Base-by-base conservation (phyloP, 768 basidiomycete genomes). In the Cyathus striatus region DNA sequence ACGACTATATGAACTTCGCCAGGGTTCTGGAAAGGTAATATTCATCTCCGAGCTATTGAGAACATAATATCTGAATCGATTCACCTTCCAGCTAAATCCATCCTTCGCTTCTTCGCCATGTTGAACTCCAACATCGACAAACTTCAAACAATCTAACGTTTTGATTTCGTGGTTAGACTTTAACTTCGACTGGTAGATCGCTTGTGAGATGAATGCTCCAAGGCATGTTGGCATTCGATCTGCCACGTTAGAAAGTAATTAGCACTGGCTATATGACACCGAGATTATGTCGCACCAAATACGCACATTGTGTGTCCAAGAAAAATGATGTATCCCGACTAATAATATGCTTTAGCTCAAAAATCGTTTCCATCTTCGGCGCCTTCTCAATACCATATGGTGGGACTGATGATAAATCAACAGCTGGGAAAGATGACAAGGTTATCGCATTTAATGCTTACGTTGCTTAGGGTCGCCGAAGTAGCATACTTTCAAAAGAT, bases 391-490 rank as follows among this genome's bases (percentile, higher is more conserved):
- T 49, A 3, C 76, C 76, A 55, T 63, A 75, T 0, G 78, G 78
- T 2, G 78, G 73, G 3, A 79, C 78, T 80, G 43, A 7, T 6
- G 9, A n/a, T n/a, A 34, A 20, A 30, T 13, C 13, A 4, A 38
- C 16, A 37, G 43, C 34, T 4, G 14, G 18, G 13, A 41, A 27
- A 20, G 7, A 6, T 34, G 9, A 21, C 22, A 14, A 30, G 22
- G 17, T 24, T 14, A 17, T 27, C 22, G 35, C 25, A 41, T 51
- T 51, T 5, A 47, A 32, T 32, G 30, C 71, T 37, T 55, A 75
- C 78, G 58, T 58, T 79, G 78, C 34, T 69, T 65, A 1, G 74
- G 74, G 54, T 79, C 77, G 1, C 77, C 76, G 36, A 78, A 75
- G 50, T 73, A 75, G 46, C 72, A 76, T 16, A 75, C 56, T 46